Percentiles rank a stretch among this genome's conserved stretches.
Evolutionary conservation across 495 filamentous ascomycete species (phyloP).

Genomic region (Geopyxis carbonaria): DNA sequence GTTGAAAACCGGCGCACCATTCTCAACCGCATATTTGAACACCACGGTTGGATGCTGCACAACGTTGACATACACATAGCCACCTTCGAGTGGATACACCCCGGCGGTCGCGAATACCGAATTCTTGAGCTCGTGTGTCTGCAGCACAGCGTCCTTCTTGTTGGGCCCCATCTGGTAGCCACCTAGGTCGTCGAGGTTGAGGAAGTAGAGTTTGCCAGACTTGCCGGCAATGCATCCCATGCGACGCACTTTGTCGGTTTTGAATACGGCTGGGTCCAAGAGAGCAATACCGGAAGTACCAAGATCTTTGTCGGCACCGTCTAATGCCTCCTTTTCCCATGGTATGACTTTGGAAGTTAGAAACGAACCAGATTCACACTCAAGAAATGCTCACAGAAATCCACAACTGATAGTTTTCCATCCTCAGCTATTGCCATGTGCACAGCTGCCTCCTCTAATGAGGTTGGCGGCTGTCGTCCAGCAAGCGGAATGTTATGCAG

Average conservation of each 20-base stretch:
- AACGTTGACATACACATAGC: conserved; percentile 30
- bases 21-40: conserved; percentile 26
- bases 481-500: conserved; percentile 23
- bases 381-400: no score
- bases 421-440: conserved; percentile 27
- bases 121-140: conserved; percentile 22
- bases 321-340: conserved; percentile 18
- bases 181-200: conserved; percentile 24
- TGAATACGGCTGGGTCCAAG: conserved; percentile 27
- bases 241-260: conserved; percentile 24
- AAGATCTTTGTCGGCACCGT: conserved; percentile 23
- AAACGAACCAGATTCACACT: no score
- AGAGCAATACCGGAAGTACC: conserved; percentile 27
- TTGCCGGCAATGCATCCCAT: conserved; percentile 24
- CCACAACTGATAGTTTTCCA: conserved; percentile 21
- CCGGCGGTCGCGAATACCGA: conserved; percentile 30
- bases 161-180: conserved; percentile 27
- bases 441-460: conserved; percentile 26
- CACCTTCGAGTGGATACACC: conserved; percentile 30
- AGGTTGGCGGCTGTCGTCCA: conserved; percentile 24
- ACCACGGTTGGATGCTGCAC: conserved; percentile 26
- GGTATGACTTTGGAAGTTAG: no score
- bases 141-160: conserved; percentile 26
- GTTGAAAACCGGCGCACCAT: conserved; percentile 26
- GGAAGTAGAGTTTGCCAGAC: conserved; percentile 24